A percentile compares a stretch with the other conserved stretches of the same genome.
phyloP scores from a whole-genome alignment of 345 rosid species.

The Citrus trifoliata region DNA sequence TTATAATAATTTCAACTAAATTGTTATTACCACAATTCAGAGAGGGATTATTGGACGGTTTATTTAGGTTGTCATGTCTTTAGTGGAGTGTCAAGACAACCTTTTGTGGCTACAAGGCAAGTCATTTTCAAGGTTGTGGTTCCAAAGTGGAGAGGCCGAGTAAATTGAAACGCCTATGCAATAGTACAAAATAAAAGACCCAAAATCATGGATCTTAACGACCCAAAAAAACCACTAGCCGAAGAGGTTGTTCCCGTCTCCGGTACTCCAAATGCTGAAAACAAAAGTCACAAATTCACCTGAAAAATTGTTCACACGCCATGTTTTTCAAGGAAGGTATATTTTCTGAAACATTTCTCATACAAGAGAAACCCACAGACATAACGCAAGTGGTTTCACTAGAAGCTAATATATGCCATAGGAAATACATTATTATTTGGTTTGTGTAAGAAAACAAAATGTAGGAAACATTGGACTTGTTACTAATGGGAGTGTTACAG shows the following conservation, averaged over 20 bases:
- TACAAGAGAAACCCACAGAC: neutral
- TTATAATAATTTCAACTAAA: too few relatives aligned
- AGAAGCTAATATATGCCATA: neutral
- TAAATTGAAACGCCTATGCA: too few relatives aligned
- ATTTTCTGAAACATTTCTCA: neutral
- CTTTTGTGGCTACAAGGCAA: neutral
- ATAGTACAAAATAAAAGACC: neutral
- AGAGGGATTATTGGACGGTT: too few relatives aligned
- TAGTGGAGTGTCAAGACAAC: too few relatives aligned
- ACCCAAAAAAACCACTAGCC: neutral
- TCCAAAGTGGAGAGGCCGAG: slow-evolving; percentile 1
- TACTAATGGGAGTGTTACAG: neutral
- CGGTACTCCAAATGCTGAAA: neutral
- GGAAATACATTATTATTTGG: neutral
- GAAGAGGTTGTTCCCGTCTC: neutral
- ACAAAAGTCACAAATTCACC: neutral
- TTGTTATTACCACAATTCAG: too few relatives aligned
- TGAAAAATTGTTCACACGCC: too few relatives aligned
- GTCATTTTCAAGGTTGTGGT: slow-evolving; percentile 2
- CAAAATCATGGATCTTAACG: neutral
- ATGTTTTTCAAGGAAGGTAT: neutral
- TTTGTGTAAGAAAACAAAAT: neutral
- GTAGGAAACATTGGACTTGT: neutral
- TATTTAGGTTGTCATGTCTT: too few relatives aligned
- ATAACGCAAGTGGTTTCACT: neutral